Conservation (phyloP, 495 filamentous ascomycete species). For the Tetracladium marchalianum region DNA sequence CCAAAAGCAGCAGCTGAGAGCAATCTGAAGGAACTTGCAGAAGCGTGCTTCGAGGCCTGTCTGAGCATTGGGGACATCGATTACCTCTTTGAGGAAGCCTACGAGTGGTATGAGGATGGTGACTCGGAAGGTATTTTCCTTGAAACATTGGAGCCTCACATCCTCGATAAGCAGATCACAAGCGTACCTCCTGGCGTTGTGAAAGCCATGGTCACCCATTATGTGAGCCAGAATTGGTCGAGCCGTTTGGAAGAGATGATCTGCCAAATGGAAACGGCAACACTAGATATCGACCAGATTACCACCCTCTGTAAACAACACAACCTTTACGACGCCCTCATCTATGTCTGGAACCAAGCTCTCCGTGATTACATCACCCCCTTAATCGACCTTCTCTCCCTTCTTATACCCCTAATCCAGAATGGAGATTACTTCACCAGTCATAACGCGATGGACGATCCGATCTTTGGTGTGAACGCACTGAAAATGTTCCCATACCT, state of each 20-base stretch:
- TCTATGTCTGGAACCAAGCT: constrained; percentile 94
- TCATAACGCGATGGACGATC: constrained; percentile 32
- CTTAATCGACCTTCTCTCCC: constrained; percentile 68
- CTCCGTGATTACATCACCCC: constrained; percentile 84
- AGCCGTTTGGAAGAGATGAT: constrained; percentile 86
- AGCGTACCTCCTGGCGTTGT: constrained; percentile 73
- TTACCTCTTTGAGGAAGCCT: constrained; percentile 86
- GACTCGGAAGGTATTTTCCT: constrained; percentile 67
- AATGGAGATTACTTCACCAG: constrained; percentile 36
- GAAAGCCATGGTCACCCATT: constrained; percentile 76
- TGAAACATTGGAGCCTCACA: constrained; percentile 75
- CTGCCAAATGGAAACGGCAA: constrained; percentile 80
- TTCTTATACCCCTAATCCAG: constrained; percentile 52
- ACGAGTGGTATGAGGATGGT: constrained; percentile 76
- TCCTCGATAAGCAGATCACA: constrained; percentile 66
- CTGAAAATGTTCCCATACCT: constrained; percentile 93
- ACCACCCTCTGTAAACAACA: constrained; percentile 85
- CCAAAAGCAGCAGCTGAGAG: constrained; percentile 37
- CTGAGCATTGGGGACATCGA: constrained; percentile 63
- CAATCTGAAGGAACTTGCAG: constrained; percentile 68
- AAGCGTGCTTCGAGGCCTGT: constrained; percentile 75
- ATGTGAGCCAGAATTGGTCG: constrained; percentile 58
- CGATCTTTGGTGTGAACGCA: constrained; percentile 51
- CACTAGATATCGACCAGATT: constrained; percentile 89
- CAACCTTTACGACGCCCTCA: constrained; percentile 85